Evolutionary conservation across 352 stramenopile species (phyloP), one percentile per base, ranked within the genome.

Genomic region (Pythium chondricola): DNA sequence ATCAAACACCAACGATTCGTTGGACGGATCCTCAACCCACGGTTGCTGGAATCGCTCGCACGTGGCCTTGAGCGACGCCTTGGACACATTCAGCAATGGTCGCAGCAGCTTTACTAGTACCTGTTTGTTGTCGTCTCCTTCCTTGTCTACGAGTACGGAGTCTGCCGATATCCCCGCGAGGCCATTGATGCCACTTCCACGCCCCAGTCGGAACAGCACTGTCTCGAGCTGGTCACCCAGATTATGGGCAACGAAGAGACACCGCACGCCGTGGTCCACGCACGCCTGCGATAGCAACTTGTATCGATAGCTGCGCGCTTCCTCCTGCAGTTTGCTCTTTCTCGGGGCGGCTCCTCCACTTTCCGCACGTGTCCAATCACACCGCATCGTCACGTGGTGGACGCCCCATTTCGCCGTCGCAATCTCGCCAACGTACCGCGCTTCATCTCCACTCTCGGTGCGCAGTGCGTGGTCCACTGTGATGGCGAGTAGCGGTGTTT

Each of bases 1-100:
- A 43, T 94, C 83, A 43, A 83, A 94, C 49, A 75, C 36, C 4
- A 75, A 64, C 42, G 83, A 71, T 42, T 93, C 70, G 44, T 94
- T 94, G 4, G 72, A 85, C 17, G 80, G 83, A 64, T 94, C 83
- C 47, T 94, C 78, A 14, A 90, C 74, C 83, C 83, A 94, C 21
- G 61, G 44, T 44, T 90, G 78, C 4, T 65, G 25, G 44, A 94
- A 94, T 24, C 68, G 73, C 39, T 72, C 35, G 52, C 80, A 92
- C 9, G 83, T 94, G 25, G 59, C 69, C 44, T 76, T 83, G 33
- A 94, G 41, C 32, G 72, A 56, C 2, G 65, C 42, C 59, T 92
- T 94, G 0, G 63, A 65, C 1, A 85, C 54, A 6, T 56, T 63
- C 3, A 92, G 66, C 30, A 94, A 58, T 24, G 83, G 83, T 2